Percentiles rank a stretch among this genome's conserved stretches.
Conservation (phyloP, 2,329 filamentous ascomycete genomes). For the Fusarium stilboides region DNA sequence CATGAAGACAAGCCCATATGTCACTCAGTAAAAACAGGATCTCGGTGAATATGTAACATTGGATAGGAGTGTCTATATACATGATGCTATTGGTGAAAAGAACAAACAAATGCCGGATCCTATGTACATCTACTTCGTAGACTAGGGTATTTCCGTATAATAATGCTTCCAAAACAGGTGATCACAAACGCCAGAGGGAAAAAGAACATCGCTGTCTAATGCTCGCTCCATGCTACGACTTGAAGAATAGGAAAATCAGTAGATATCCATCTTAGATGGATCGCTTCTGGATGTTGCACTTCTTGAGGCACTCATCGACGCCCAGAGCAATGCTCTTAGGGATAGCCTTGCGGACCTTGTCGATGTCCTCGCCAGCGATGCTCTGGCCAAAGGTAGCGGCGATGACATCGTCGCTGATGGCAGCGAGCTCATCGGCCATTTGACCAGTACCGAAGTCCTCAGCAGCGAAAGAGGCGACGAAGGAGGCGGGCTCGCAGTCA, state of each 20-base stretch:
- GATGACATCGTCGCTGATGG: slow-evolving; percentile 62
- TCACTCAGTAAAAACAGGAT: neutral
- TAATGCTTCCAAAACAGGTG: neutral
- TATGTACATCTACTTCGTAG: slow-evolving; percentile 5
- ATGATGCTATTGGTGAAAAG: neutral
- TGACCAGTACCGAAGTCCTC: slow-evolving; percentile 69
- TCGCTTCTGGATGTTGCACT: slow-evolving; percentile 59
- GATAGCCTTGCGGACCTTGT: slow-evolving; percentile 57
- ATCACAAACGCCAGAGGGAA: slow-evolving; percentile 22
- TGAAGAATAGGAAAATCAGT: neutral
- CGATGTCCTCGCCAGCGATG: slow-evolving; percentile 63
- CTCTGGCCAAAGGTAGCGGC: slow-evolving; percentile 63
- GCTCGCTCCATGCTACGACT: neutral
- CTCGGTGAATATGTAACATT: neutral
- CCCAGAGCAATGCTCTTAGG: slow-evolving; percentile 67
- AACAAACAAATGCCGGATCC: slow-evolving; percentile 3
- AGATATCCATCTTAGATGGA: slow-evolving; percentile 28
- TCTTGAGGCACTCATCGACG: slow-evolving; percentile 65
- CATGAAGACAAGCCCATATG: neutral
- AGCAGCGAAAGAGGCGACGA: slow-evolving; percentile 64
- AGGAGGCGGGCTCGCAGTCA: slow-evolving; percentile 64
- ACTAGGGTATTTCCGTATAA: slow-evolving; percentile 21
- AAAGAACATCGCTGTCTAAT: slow-evolving; percentile 3
- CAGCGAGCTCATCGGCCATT: slow-evolving; percentile 65
- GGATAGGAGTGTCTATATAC: neutral